A percentile compares a stretch with the other conserved stretches of the same genome.
These are phyloP conservation scores for Delitschia confertaspora DNA, from an alignment of 495 filamentous ascomycete species.

Conservation along the genomic window DNA sequence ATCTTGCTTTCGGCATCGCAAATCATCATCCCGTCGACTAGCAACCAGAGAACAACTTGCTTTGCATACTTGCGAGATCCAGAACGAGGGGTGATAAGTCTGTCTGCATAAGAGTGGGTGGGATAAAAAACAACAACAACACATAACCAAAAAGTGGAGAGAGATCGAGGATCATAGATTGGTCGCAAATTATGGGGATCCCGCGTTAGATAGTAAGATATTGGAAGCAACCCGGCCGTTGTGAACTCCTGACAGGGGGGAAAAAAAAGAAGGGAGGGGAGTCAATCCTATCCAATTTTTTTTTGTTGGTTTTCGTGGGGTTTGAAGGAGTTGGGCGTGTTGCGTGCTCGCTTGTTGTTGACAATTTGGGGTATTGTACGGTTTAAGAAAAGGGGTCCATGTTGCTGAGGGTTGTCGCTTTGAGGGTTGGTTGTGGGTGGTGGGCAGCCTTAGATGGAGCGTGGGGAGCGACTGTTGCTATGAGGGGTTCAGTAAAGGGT, in stretches of 20 bases:
- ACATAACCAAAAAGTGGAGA: too few relatives aligned
- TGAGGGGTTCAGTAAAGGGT: neutral
- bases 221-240: too few relatives aligned
- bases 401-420: constrained; percentile 5
- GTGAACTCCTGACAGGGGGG: too few relatives aligned
- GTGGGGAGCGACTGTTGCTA: constrained; percentile 32
- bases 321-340: constrained; percentile 2
- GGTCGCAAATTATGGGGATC: too few relatives aligned
- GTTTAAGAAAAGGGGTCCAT: constrained; percentile 3
- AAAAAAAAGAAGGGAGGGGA: constrained; percentile 2
- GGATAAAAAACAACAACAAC: too few relatives aligned
- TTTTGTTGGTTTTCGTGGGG: constrained; percentile 11
- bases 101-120: neutral
- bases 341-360: constrained; percentile 5
- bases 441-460: constrained; percentile 20
- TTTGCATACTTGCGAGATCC: neutral
- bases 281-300: constrained; percentile 11
- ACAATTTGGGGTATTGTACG: constrained; percentile 17
- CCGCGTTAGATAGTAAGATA: too few relatives aligned
- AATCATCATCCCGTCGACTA: constrained; percentile 2
- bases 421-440: neutral
- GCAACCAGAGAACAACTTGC: neutral
- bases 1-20: constrained; percentile 1
- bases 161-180: too few relatives aligned
- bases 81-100: neutral